Evolutionary conservation across 371 early-diverging fungal genomes (phyloP), one percentile per base, ranked within the genome.

Genomic region (Choanephora cucurbitarum): DNA sequence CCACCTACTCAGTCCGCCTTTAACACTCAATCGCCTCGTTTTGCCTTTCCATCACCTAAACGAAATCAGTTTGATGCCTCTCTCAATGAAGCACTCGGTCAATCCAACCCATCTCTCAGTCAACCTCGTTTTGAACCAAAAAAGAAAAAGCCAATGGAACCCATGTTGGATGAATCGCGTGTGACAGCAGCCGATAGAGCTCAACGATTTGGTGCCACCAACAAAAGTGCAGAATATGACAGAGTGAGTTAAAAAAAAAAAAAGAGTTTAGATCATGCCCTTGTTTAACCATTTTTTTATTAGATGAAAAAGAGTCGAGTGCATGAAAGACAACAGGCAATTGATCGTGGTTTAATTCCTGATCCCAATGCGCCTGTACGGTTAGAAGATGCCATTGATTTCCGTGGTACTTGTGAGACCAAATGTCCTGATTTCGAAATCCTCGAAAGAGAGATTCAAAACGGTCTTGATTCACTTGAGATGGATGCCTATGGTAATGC

Each of bases 351-450:
- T 7, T 46, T 70, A 0, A 88, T 93, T 58, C 77, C 81, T 3
- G 89, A 89, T 55, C 87, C 90, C 0, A 53, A 81, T 32, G 68
- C 69, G 1, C 79, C 74, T 1, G 73, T 70, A 34, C 61, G 73
- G 1, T 67, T 92, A 14, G 80, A 82, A 51, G 83, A 90, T 22
- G 91, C 92, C 4, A 81, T 86, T 40, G 67, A 79, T 22, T 83
- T 95, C 45, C 68, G 85, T 15, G 95, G 93, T 5, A 91, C 91
- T 4, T 95, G 96, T 55, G 60, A 63, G 64, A 85, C 85, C 9
- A 95, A 92, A 92, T 95, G 97, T 63, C 94, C 97, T 0, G 89
- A 85, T 55, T 95, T 85, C 62, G 97, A 96, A 69, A 78, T 88
- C n/a, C 79, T 91, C 31, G 93, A 95, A 60, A 80, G 97, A 32